phyloP scores from a whole-genome alignment of 1,284 basidiomycete species.

The Crucibulum parvulum region DNA sequence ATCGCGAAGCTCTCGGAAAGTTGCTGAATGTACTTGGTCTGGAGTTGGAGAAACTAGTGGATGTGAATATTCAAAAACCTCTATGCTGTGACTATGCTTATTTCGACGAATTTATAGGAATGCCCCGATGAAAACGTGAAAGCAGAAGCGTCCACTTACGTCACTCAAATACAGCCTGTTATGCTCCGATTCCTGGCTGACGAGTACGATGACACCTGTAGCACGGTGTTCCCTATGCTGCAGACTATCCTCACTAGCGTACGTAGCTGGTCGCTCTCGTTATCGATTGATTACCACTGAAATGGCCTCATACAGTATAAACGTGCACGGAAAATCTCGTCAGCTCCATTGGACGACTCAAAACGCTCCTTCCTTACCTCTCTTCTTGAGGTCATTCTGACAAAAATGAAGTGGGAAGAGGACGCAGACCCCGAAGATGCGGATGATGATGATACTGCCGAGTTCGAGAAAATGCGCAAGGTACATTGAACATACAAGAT shows the following conservation, averaged over 20 bases:
- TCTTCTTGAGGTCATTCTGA: slow-evolving; percentile 82
- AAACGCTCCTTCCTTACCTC: slow-evolving; percentile 85
- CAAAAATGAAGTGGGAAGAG: slow-evolving; percentile 94
- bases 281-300: neutral
- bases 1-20: slow-evolving; percentile 89
- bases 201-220: slow-evolving; percentile 86
- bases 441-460: slow-evolving; percentile 89
- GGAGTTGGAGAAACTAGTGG: slow-evolving; percentile 86
- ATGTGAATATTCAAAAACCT: slow-evolving; percentile 57
- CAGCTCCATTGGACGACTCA: slow-evolving; percentile 71
- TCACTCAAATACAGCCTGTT: slow-evolving; percentile 80
- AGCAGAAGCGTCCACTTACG: slow-evolving; percentile 70
- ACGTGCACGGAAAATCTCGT: slow-evolving; percentile 70
- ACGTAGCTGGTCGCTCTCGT: slow-evolving; percentile 36
- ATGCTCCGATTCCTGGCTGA: slow-evolving; percentile 92
- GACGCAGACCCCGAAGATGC: slow-evolving; percentile 83
- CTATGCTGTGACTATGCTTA: slow-evolving; percentile 5
- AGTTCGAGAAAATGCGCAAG: slow-evolving; percentile 89
- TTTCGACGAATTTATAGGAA: slow-evolving; percentile 50
- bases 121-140: slow-evolving; percentile 67
- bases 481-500: slow-evolving; percentile 41
- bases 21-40: slow-evolving; percentile 85
- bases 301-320: slow-evolving; percentile 67
- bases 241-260: slow-evolving; percentile 79
- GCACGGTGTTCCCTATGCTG: slow-evolving; percentile 84